Conservation (phyloP, 345 rosid species). For the Bruguiera parviflora region DNA sequence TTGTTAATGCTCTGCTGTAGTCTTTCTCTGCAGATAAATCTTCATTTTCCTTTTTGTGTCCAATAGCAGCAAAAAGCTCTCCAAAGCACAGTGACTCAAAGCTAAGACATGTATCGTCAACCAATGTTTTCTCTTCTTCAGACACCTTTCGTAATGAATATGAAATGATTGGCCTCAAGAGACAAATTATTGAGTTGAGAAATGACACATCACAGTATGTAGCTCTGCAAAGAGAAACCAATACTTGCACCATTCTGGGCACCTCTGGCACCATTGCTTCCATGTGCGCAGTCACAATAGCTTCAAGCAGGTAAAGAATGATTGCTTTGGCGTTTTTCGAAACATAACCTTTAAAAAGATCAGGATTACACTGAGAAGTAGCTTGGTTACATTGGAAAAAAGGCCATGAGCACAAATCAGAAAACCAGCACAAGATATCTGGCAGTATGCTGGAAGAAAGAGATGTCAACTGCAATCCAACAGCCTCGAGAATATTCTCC, state of each 20-base stretch:
- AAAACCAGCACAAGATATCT: slow-evolving; percentile 82
- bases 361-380: slow-evolving; percentile 25
- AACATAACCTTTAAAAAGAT: slow-evolving; percentile 55
- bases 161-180: slow-evolving; percentile 70
- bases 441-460: slow-evolving; percentile 55
- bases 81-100: slow-evolving; percentile 76
- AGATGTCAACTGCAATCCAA: slow-evolving; percentile 63
- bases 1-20: slow-evolving; percentile 43
- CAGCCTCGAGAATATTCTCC: slow-evolving; percentile 73
- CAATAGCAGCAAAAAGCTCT: slow-evolving; percentile 53
- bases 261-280: slow-evolving; percentile 81
- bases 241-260: slow-evolving; percentile 68
- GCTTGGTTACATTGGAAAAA: slow-evolving; percentile 35
- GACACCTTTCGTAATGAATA: slow-evolving; percentile 55
- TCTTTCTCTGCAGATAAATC: slow-evolving; percentile 35
- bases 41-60: slow-evolving; percentile 34
- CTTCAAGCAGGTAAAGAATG: slow-evolving; percentile 67
- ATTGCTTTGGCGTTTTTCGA: slow-evolving; percentile 73
- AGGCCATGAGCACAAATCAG: slow-evolving; percentile 66
- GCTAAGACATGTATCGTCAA: slow-evolving; percentile 54
- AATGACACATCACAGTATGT: slow-evolving; percentile 63
- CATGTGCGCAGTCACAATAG: slow-evolving; percentile 66
- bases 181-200: slow-evolving; percentile 50
- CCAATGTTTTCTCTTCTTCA: slow-evolving; percentile 43
- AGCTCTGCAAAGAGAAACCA: slow-evolving; percentile 58